Conservation (phyloP, 345 rosid genomes). For the Mallotus nudiflorus region DNA sequence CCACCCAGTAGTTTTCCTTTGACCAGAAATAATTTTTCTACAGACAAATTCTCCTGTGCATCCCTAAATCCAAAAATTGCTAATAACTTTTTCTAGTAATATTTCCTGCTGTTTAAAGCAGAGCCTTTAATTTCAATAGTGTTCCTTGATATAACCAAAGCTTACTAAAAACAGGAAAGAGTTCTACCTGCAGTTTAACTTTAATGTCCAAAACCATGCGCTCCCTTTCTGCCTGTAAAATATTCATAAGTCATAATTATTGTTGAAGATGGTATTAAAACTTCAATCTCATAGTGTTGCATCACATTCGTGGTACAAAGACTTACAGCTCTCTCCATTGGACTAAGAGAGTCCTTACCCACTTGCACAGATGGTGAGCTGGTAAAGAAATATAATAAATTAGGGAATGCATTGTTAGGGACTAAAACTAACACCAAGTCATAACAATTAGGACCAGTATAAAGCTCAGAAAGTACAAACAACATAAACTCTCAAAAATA, state of each 20-base stretch:
- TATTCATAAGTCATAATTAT: conserved; percentile 3
- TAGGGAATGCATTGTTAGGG: neutral
- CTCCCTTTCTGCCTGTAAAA: conserved; percentile 85
- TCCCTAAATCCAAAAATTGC: neutral
- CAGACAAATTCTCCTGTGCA: neutral
- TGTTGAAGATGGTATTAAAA: conserved; percentile 11
- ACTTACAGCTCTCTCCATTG: conserved; percentile 98
- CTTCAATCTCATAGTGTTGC: conserved; percentile 16
- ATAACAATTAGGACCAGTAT: conserved; percentile 1
- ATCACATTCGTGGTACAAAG: conserved; percentile 23
- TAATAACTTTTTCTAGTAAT: neutral
- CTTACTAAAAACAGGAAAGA: neutral
- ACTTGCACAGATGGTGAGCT: conserved; percentile 71
- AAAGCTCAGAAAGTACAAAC: conserved; percentile 1
- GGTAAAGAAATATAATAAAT: conserved; percentile 26
- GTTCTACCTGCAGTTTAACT: conserved; percentile 90
- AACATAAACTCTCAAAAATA: conserved; percentile 14
- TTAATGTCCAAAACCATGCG: conserved; percentile 98
- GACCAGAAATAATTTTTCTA: neutral
- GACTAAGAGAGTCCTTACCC: conserved; percentile 68
- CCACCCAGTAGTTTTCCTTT: neutral
- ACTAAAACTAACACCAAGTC: neutral
- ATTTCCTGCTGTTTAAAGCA: neutral
- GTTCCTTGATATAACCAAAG: conserved; percentile 6
- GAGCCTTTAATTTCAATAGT: neutral